Base-by-base conservation (phyloP, 2,329 filamentous ascomycete species). In the Sarocladium brachiariae region DNA sequence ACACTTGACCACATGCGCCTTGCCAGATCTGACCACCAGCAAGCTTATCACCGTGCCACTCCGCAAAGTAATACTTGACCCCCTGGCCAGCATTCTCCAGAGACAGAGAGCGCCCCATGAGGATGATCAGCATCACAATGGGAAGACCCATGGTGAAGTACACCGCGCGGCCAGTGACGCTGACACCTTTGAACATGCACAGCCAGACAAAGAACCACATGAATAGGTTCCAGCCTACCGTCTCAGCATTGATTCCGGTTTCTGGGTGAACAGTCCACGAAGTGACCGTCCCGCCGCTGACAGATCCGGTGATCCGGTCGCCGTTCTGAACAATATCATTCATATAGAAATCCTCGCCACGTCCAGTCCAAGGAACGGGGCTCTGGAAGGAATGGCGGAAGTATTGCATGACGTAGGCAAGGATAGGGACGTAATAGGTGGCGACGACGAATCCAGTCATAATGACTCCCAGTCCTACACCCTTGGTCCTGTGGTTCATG, bases 111-210 rank as follows among this genome's bases (percentile, higher is more conserved):
- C 76, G 71, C 3, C 74, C 73, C 16, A 78, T 68, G 1, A 80
- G 65, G 31, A 80, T 73, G 27, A 73, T 69, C 3, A 75, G 75
- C 13, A 75, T 76, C 50, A 78, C 58, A 13, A 79, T 72, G 0
- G 77, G 77, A 6, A 80, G 56, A 0, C 73, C 77, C 74, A 80
- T 80, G 1, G 76, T 79, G 57, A 77, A 68, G 57, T 79, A 80
- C 1, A 79, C 74, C 6, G 76, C 77, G 3, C 76, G 70, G 19
- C 76, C 77, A 0, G 75, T 78, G 34, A 77, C 59, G 0, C 74
- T 73, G 13, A 81, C 74, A 11, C 78, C 73, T 50, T 75, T 75
- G 59, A 78, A 78, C 55, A 80, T 77, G 52, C 75, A 78, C 18
- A 80, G 57, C 76, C 77, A 78, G 27, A 80, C 71, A 4, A 78